Evolutionary conservation across 805 yeast species (phyloP).

Genomic region (Ogataea polymorpha): DNA sequence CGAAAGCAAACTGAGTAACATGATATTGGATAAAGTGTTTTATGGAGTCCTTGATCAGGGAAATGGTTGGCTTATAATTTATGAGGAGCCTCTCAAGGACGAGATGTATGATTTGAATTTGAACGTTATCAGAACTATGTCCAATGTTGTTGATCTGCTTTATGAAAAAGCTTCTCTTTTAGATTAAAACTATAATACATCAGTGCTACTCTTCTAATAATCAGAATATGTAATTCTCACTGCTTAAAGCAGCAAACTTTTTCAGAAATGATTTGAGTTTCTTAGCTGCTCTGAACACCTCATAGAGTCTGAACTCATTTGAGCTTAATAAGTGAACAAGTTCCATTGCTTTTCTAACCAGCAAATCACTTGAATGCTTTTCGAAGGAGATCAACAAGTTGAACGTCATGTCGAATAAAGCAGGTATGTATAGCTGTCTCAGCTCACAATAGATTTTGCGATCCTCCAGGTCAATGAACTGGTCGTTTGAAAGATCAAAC

Average conservation of each 20-base stretch:
- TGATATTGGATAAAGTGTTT: conserved; percentile 94
- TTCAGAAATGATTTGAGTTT: conserved; percentile 40
- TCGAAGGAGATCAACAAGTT: conserved; percentile 48
- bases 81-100: conserved; percentile 85
- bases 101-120: conserved; percentile 85
- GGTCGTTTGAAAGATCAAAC: conserved; percentile 27
- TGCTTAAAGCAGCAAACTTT: conserved; percentile 56
- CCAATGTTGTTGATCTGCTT: conserved; percentile 81
- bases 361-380: conserved; percentile 34
- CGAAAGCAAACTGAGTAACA: conserved; percentile 91
- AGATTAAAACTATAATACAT: conserved; percentile 39
- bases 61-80: conserved; percentile 92
- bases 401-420: conserved; percentile 63
- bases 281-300: conserved; percentile 58
- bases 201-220: too few species aligned
- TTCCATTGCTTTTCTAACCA: conserved; percentile 54
- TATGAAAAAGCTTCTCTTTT: conserved; percentile 90
- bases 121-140: conserved; percentile 82
- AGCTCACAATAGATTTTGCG: conserved; percentile 45
- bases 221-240: conserved; percentile 22
- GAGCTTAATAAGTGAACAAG: conserved; percentile 65
- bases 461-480: conserved; percentile 28
- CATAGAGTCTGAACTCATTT: conserved; percentile 58
- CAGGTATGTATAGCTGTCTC: conserved; percentile 71
- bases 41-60: conserved; percentile 98